phyloP scores from a whole-genome alignment of 805 yeast species.

The Priceomyces fermenticarens region DNA sequence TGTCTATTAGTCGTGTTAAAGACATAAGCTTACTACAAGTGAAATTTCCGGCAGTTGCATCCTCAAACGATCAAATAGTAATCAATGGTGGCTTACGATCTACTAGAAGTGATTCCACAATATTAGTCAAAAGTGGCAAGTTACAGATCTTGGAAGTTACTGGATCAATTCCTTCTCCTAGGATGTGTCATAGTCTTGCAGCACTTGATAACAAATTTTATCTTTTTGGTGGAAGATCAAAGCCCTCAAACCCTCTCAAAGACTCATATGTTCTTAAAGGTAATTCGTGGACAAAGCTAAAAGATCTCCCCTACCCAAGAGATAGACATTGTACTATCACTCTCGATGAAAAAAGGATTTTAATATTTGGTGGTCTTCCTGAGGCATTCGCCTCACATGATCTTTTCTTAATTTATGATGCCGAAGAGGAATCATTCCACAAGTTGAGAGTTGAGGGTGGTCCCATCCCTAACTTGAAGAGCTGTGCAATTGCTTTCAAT shows the following conservation, averaged over 20 bases:
- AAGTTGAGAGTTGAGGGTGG: slow-evolving; percentile 13
- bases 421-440: slow-evolving; percentile 9
- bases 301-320: slow-evolving; percentile 43
- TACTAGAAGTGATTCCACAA: slow-evolving; percentile 19
- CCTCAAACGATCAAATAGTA: slow-evolving; percentile 15
- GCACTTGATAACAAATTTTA: slow-evolving; percentile 26
- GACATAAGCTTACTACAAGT: slow-evolving; percentile 19
- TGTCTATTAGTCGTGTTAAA: slow-evolving; percentile 3
- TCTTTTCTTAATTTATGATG: slow-evolving; percentile 19
- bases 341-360: slow-evolving; percentile 21
- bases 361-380: slow-evolving; percentile 52
- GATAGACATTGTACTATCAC: slow-evolving; percentile 49
- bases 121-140: slow-evolving; percentile 15
- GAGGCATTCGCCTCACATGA: slow-evolving; percentile 5
- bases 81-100: slow-evolving; percentile 43
- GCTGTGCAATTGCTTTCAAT: slow-evolving; percentile 36
- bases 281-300: slow-evolving; percentile 38
- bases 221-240: slow-evolving; percentile 64
- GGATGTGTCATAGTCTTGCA: slow-evolving; percentile 61
- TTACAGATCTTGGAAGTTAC: neutral
- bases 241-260: slow-evolving; percentile 48
- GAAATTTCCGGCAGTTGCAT: slow-evolving; percentile 42
- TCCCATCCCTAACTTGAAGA: slow-evolving; percentile 20
- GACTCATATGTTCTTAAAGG: slow-evolving; percentile 25
- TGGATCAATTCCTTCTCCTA: slow-evolving; percentile 41